Evolutionary conservation across 768 basidiomycete genomes (phyloP), one percentile per base, ranked within the genome.

Genomic region (Naganishia onofrii): DNA sequence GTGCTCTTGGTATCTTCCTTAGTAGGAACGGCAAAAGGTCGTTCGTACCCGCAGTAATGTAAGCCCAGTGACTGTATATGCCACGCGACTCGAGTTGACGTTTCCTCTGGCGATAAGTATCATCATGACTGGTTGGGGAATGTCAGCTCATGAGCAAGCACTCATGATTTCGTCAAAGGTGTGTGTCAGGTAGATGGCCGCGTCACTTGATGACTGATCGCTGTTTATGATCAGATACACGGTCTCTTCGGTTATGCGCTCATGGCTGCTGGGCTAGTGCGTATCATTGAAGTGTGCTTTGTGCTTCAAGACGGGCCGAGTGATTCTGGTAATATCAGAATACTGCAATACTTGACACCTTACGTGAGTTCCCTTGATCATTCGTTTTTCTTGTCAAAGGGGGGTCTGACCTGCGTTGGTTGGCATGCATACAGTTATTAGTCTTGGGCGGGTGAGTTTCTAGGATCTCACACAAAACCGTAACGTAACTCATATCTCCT

Each of bases 101-200:
- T 48, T 70, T 29, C 15, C 42, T 42, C 13, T 42, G 42, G 42
- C 42, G 42, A 56, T 29, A 28, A 92, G 90, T 57, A 89, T 94
- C 73, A 88, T 92, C 69, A 83, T 96, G 70, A 96, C 94, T 0
- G 94, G 94, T 7, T 95, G 90, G 88, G 93, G 89, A 0, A 94
- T 96, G 90, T 90, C 90, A 0, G 88, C 91, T 53, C 93, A 96
- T 73, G 86, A 87, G 0, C 93, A 97, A 82, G 87, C 86, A 5
- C 84, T 93, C 58, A 88, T 88, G 87, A 83, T 94, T 46, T 92
- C 92, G 0, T 91, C 92, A 0, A 88, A 87, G 83, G 91, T 91
- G 66, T 57, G 74, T 52, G 19, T 32, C 57, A 28, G 55, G 7
- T 17, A 42, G 42, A 19, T 42, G 21, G 15, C 29, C 26, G n/a